Conservation (phyloP, 805 yeast genomes). For the Nakazawaea peltata region DNA sequence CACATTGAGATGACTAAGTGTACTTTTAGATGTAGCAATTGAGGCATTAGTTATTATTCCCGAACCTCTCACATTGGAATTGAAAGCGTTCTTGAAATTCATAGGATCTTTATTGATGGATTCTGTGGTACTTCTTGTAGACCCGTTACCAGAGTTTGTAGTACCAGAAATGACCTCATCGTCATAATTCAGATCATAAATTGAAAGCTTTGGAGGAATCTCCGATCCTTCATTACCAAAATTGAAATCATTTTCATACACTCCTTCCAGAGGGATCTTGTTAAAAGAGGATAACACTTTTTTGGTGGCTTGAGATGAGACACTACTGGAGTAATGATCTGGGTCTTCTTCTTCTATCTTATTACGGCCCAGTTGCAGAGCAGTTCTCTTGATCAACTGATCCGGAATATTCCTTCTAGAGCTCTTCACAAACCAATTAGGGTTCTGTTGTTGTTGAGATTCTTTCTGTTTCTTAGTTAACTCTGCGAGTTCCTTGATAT, state of each 20-base stretch:
- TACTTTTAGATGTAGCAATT: slow-evolving; percentile 14
- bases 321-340: slow-evolving; percentile 11
- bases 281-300: slow-evolving; percentile 11
- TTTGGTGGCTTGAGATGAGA: slow-evolving; percentile 17
- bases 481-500: slow-evolving; percentile 14
- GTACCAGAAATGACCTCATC: slow-evolving; percentile 30
- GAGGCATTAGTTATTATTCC: slow-evolving; percentile 10
- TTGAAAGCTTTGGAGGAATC: slow-evolving; percentile 41
- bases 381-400: slow-evolving; percentile 33
- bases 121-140: slow-evolving; percentile 8
- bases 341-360: slow-evolving; percentile 6
- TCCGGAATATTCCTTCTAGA: slow-evolving; percentile 40
- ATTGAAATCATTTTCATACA: slow-evolving; percentile 29
- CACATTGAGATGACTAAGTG: slow-evolving; percentile 1
- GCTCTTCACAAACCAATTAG: slow-evolving; percentile 32
- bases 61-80: slow-evolving; percentile 19
- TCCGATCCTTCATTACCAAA: slow-evolving; percentile 29
- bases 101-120: slow-evolving; percentile 34
- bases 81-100: slow-evolving; percentile 36
- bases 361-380: slow-evolving; percentile 37
- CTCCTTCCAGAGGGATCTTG: slow-evolving; percentile 2
- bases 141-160: too few relatives aligned
- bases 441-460: slow-evolving; percentile 12
- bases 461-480: slow-evolving; percentile 5
- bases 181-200: slow-evolving; percentile 36